Conservation (phyloP, 768 basidiomycete species). For the Boletus speciosus region DNA sequence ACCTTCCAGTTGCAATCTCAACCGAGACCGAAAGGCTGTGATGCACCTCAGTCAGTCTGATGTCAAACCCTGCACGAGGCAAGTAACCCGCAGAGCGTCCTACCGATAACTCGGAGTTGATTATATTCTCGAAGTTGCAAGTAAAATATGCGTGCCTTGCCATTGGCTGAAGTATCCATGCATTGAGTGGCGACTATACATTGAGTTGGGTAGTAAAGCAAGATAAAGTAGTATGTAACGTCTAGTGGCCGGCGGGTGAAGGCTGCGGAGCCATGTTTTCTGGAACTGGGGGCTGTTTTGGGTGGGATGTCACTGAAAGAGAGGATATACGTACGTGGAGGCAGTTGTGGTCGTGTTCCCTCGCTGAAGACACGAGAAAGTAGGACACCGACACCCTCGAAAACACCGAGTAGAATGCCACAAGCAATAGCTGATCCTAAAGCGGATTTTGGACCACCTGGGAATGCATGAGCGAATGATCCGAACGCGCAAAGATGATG, state of each 20-base stretch:
- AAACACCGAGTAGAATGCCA: slow-evolving; percentile 91
- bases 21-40: slow-evolving; percentile 5
- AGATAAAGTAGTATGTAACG: slow-evolving; percentile 31
- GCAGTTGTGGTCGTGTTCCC: slow-evolving; percentile 73
- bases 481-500: neutral
- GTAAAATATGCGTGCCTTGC: slow-evolving; percentile 22
- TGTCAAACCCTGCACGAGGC: slow-evolving; percentile 1
- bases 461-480: slow-evolving; percentile 5
- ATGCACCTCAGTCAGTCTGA: slow-evolving; percentile 3
- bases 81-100: neutral
- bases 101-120: neutral
- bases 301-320: slow-evolving; percentile 1
- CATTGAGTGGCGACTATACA: slow-evolving; percentile 37
- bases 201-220: slow-evolving; percentile 33
- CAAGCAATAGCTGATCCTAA: slow-evolving; percentile 93
- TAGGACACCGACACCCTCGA: slow-evolving; percentile 93
- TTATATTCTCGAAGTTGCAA: neutral
- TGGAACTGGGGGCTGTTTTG: slow-evolving; percentile 41
- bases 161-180: slow-evolving; percentile 27
- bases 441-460: slow-evolving; percentile 91
- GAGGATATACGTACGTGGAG: slow-evolving; percentile 56
- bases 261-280: slow-evolving; percentile 52
- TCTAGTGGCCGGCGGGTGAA: slow-evolving; percentile 50
- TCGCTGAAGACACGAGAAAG: slow-evolving; percentile 87
- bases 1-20: slow-evolving; percentile 7